These are phyloP conservation scores for Tylopilus sp. DNA, from an alignment of 1,284 basidiomycete genomes.

Conservation along the genomic window DNA sequence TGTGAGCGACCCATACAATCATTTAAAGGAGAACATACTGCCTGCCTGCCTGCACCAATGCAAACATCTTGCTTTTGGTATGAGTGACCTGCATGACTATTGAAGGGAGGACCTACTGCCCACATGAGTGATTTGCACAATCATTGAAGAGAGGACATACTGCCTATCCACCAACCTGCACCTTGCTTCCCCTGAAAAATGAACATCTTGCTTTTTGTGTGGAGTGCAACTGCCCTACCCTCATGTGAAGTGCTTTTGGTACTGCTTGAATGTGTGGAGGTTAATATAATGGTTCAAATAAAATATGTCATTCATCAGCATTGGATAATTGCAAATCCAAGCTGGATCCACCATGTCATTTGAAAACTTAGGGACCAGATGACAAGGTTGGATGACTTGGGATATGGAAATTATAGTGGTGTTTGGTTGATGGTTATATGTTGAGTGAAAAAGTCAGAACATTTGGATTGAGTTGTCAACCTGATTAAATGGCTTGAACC, in stretches of 20 bases:
- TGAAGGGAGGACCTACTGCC: no score
- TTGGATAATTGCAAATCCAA: conserved; percentile 6
- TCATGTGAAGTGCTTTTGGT: background rate
- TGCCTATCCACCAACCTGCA: no score
- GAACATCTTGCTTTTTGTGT: no score
- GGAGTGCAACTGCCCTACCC: no score
- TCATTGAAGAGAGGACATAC: no score
- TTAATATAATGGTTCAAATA: conserved; percentile 25
- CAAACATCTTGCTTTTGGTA: no score
- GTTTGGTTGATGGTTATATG: background rate
- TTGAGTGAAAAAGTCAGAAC: conserved; percentile 9
- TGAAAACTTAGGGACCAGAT: conserved; percentile 23
- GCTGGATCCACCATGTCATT: background rate
- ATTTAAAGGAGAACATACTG: no score
- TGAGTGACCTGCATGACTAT: no score
- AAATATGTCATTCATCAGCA: conserved; percentile 2
- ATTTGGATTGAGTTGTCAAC: conserved; percentile 1
- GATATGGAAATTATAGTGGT: conserved; percentile 5
- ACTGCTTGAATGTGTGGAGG: conserved; percentile 1
- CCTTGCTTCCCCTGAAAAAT: no score
- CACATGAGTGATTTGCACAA: no score
- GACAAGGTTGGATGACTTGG: conserved; percentile 7
- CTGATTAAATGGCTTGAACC: background rate
- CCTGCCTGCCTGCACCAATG: no score
- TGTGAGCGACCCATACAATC: no score